Evolutionary conservation across 1,284 basidiomycete species (phyloP).

Genomic region (Tylopilus orsonianus): DNA sequence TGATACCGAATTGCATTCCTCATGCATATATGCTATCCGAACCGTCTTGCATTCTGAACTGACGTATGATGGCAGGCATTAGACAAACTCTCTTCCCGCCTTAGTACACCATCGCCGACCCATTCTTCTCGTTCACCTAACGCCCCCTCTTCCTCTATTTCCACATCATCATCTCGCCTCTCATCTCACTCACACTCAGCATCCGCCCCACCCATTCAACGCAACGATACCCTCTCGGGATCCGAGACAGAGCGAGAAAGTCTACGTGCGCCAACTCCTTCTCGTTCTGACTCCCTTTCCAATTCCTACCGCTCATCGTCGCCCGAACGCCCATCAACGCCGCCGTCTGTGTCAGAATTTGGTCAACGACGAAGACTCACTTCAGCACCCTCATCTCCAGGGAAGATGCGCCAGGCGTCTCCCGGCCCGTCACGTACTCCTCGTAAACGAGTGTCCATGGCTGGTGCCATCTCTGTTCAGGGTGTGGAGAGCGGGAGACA

Average conservation of each 20-base stretch:
- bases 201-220: conserved; percentile 22
- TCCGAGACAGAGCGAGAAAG: conserved; percentile 77
- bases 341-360: conserved; percentile 30
- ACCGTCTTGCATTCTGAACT: conserved; percentile 14
- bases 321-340: conserved; percentile 42
- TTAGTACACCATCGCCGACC: conserved; percentile 44
- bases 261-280: conserved; percentile 34
- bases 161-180: conserved; percentile 33
- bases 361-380: conserved; percentile 42
- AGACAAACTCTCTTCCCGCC: conserved; percentile 61
- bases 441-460: conserved; percentile 45
- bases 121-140: conserved; percentile 37
- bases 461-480: conserved; percentile 27
- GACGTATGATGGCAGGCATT: conserved; percentile 47
- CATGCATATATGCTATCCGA: conserved; percentile 24
- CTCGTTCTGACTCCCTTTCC: conserved; percentile 34
- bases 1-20: conserved; percentile 4
- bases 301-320: conserved; percentile 40
- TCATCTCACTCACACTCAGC: conserved; percentile 32
- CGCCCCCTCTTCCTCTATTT: conserved; percentile 33
- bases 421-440: conserved; percentile 43
- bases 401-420: conserved; percentile 40
- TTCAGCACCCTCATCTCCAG: conserved; percentile 58
- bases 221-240: conserved; percentile 53
- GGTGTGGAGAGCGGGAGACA: conserved; percentile 29